Percentiles rank a stretch among this genome's conserved stretches.
These are phyloP conservation scores for Vitis hybrid DNA, from an alignment of 177 flowering plant species.

Conservation along the genomic window DNA sequence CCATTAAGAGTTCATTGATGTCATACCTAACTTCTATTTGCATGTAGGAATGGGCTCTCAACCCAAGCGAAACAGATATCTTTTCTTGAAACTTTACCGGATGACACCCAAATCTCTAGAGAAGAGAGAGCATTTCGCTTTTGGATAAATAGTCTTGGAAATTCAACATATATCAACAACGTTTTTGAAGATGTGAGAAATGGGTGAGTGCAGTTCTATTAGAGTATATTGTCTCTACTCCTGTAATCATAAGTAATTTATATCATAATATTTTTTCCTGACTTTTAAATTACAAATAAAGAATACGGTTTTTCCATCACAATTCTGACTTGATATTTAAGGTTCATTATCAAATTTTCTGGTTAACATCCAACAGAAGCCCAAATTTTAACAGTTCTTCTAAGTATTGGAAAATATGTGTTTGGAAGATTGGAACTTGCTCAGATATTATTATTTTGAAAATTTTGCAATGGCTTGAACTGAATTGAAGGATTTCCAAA, in stretches of 20 bases:
- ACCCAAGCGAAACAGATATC: conserved; percentile 67
- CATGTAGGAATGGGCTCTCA: conserved; percentile 82
- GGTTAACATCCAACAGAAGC: too few relatives aligned
- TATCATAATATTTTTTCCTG: background rate
- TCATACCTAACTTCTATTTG: background rate
- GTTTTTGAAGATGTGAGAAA: conserved; percentile 92
- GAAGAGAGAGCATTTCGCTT: conserved; percentile 82
- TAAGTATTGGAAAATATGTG: background rate
- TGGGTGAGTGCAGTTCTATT: conserved; percentile 49
- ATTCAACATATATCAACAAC: conserved; percentile 65
- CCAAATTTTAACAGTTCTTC: too few relatives aligned
- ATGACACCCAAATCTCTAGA: conserved; percentile 68
- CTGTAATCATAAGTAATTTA: background rate
- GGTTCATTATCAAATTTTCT: too few relatives aligned
- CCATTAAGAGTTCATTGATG: background rate
- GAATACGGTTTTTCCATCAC: too few relatives aligned
- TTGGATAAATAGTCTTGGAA: conserved; percentile 89
- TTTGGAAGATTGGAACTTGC: background rate
- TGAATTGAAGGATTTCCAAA: background rate
- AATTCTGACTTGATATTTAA: too few relatives aligned
- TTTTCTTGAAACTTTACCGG: conserved; percentile 62
- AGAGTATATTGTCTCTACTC: background rate
- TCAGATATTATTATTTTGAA: background rate
- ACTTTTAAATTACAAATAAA: background rate
- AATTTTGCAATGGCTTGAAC: background rate